Percentiles rank a stretch among this genome's conserved stretches.
Conservation (phyloP, 257 asterid genomes). For the Plantago ovata region DNA sequence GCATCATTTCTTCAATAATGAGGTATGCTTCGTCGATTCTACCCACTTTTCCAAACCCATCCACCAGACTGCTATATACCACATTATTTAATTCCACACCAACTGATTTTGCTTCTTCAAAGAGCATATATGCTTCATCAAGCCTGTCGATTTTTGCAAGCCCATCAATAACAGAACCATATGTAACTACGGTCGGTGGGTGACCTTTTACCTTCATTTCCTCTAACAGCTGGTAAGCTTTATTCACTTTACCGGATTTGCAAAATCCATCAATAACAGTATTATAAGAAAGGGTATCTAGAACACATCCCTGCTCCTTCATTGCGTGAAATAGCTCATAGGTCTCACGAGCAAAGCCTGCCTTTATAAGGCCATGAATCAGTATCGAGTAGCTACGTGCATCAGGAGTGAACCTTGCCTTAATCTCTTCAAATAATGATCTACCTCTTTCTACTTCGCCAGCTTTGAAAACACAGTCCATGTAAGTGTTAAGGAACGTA, state of each 20-base stretch:
- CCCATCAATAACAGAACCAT: conserved; percentile 92
- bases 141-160: conserved; percentile 96
- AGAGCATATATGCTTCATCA: conserved; percentile 96
- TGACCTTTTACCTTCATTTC: conserved; percentile 89
- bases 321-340: conserved; percentile 72
- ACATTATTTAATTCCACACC: conserved; percentile 64
- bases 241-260: conserved; percentile 87
- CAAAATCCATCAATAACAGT: conserved; percentile 91
- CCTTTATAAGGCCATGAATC: conserved; percentile 82
- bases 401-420: conserved; percentile 59
- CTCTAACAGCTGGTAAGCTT: conserved; percentile 93
- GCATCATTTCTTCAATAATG: conserved; percentile 93
- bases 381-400: conserved; percentile 85
- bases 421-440: conserved; percentile 74
- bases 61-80: conserved; percentile 81
- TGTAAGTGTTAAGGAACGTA: conserved; percentile 74
- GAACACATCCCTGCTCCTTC: conserved; percentile 85
- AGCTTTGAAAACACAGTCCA: conserved; percentile 84
- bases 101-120: conserved; percentile 92
- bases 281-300: conserved; percentile 84
- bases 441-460: conserved; percentile 84
- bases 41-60: conserved; percentile 94
- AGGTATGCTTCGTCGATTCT: conserved; percentile 95
- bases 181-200: conserved; percentile 78
- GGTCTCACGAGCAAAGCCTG: conserved; percentile 88